Evolutionary conservation across 1,139 yeast species (phyloP), one percentile per base, ranked within the genome.

Genomic region (Yamadazyma sp.): DNA sequence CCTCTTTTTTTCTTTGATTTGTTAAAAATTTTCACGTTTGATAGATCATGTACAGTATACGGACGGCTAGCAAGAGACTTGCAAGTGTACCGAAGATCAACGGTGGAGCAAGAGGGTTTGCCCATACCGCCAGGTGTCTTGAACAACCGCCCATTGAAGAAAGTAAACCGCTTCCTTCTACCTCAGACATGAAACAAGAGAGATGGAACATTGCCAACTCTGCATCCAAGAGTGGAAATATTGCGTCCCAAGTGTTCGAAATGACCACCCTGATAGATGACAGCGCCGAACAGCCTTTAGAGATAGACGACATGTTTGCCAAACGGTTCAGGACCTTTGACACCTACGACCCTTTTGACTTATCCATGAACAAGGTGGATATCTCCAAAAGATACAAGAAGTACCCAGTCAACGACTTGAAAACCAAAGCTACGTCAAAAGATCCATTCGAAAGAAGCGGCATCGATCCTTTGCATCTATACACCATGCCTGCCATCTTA

Each of bases 341-440:
- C 2, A 69, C 75, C 2, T 83, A 84, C 54, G 87, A 83, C 50
- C 91, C 94, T 37, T 84, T 83, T 63, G 91, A 84, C 61, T 83
- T 84, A 48, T 79, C 87, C 32, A 61, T 76, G 54, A 77, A 80
- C 35, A 77, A 75, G 47, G 53, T 76, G 30, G 64, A 61, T 51
- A 64, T 73, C 62, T 69, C 69, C 47, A 49, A 55, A 41, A 50
- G 62, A 54, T 45, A 48, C 47, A 35, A 42, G 46, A 51, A 45
- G 31, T 45, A 48, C 41, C 46, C 42, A 39, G 36, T 40, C 42
- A 45, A 49, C 33, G 42, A 20, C 8, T 5, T 20, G 8, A 20
- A 20, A 8, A 6, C 48, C 22, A 20, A 20, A 8, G 5, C 48
- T 40, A 48, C 51, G 37, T 36, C 48, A 6, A 41, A 42, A 43